These are phyloP conservation scores for Euphorbia lathyris DNA, from an alignment of 345 rosid genomes.

Conservation along the genomic window DNA sequence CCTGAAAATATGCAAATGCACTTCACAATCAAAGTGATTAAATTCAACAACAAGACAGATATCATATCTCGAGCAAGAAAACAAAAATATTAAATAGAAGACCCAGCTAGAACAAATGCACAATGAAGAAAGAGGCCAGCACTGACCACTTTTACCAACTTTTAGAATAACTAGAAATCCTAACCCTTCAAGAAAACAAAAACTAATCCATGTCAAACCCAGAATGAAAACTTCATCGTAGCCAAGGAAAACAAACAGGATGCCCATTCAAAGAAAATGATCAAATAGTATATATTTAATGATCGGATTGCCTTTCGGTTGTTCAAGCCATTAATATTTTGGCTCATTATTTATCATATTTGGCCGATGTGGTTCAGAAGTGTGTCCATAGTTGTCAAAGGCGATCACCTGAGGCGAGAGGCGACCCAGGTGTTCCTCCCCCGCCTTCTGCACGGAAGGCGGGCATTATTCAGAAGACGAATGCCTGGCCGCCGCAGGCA, in stretches of 20 bases:
- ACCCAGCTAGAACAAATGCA: not conserved
- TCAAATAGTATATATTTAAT: not conserved
- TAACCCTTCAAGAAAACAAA: not conserved
- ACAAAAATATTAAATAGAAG: not conserved
- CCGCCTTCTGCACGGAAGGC: no score
- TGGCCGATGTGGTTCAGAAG: no score
- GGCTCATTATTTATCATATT: no score
- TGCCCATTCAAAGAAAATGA: not conserved
- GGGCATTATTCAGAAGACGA: no score
- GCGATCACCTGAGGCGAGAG: no score
- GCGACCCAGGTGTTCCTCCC: no score
- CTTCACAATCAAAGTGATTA: not conserved
- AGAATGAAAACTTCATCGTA: not conserved
- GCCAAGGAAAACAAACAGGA: not conserved
- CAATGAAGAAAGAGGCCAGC: not conserved
- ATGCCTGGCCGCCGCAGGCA: no score
- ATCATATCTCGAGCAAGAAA: not conserved
- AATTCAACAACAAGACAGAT: not conserved
- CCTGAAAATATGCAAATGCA: conserved; percentile 44
- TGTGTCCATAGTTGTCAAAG: no score
- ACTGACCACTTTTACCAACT: not conserved
- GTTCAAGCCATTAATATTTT: no score
- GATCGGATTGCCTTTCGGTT: no score
- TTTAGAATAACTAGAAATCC: not conserved
- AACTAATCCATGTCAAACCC: not conserved